Evolutionary conservation across 257 asterid genomes (phyloP), one percentile per base, ranked within the genome.

Genomic region (Parsonsia alboflavescens): DNA sequence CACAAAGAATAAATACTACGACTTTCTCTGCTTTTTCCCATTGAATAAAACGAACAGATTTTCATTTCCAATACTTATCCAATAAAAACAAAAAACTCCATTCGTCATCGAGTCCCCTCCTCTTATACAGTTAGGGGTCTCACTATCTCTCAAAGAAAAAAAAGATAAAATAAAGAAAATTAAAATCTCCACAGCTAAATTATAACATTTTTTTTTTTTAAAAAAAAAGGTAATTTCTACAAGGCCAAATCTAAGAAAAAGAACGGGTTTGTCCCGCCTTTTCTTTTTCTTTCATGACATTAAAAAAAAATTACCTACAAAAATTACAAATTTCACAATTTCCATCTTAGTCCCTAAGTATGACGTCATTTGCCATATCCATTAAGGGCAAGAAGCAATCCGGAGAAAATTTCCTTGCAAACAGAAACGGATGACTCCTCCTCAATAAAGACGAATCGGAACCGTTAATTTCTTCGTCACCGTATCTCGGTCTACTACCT

Each of bases 241-340:
- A 50, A 48, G n/a, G 13, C 57, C 11, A 54, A 21, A 6, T 19
- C 39, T 33, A 1, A 19, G 30, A 72, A 82, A 80, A 73, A 81
- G 82, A 80, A 73, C 88, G 89, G 91, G 93, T 84, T 89, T 80
- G 85, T 88, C 93, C 96, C 93, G 90, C 80, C 91, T 53, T 77
- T 64, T 21, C 6, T 63, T 48, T 71, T 73, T 75, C 41, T 26
- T 39, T 65, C 36, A 54, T 46, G 46, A 26, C 36, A 70, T 67
- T n/a, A 52, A 52, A 30, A 62, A 13, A 49, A 49, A 72, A 16
- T 10, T 13, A 7, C 49, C 26, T 13, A 56, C 26, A 66, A 72
- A 74, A 28, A 15, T 30, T 30, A 10, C 74, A 74, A 49, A 62
- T 36, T 61, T 66, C 68, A 61, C 22, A 52, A 28, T 24, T 50